A percentile compares a stretch with the other conserved stretches of the same genome.
phyloP scores from a whole-genome alignment of 2,329 filamentous ascomycete genomes.

The Rutstroemia sp. region DNA sequence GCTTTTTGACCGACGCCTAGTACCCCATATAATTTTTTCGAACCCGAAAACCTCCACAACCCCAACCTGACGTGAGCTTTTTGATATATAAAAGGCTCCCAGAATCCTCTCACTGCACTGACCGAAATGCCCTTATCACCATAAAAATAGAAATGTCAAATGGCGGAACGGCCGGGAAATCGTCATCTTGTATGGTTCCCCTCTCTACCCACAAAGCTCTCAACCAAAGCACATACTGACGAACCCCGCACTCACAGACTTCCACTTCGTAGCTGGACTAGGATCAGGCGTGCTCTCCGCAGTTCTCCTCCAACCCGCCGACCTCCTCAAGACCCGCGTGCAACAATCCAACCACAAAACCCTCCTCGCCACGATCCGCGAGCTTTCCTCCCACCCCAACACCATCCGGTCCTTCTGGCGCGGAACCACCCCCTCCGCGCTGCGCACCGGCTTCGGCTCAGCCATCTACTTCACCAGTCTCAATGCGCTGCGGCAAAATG shows the following conservation, averaged over 20 bases:
- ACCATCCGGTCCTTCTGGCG: slow-evolving; percentile 74
- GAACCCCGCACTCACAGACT: slow-evolving; percentile 40
- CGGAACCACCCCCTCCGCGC: slow-evolving; percentile 83
- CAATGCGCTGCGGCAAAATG: slow-evolving; percentile 69
- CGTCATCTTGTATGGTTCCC: slow-evolving; percentile 38
- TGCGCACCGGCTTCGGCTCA: slow-evolving; percentile 86
- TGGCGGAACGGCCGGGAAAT: slow-evolving; percentile 40
- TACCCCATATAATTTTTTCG: not conserved
- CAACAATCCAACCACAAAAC: slow-evolving; percentile 75
- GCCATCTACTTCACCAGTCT: slow-evolving; percentile 91
- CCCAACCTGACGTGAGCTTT: slow-evolving; percentile 5
- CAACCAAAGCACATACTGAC: not conserved
- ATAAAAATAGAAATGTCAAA: slow-evolving; percentile 37
- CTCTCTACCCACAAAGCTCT: not conserved
- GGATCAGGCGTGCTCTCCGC: slow-evolving; percentile 82
- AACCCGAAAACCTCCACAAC: not conserved
- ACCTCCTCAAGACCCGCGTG: slow-evolving; percentile 92
- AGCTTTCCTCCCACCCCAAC: slow-evolving; percentile 59
- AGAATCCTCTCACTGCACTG: not conserved
- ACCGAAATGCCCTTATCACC: slow-evolving; percentile 19
- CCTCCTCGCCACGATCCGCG: slow-evolving; percentile 59
- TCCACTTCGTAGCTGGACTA: slow-evolving; percentile 85
- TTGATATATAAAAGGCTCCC: not conserved
- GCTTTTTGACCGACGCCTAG: not conserved
- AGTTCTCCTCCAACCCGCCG: slow-evolving; percentile 85